A percentile compares a stretch with the other conserved stretches of the same genome.
phyloP scores from a whole-genome alignment of 768 basidiomycete species.

The Leccinum variicolor region DNA sequence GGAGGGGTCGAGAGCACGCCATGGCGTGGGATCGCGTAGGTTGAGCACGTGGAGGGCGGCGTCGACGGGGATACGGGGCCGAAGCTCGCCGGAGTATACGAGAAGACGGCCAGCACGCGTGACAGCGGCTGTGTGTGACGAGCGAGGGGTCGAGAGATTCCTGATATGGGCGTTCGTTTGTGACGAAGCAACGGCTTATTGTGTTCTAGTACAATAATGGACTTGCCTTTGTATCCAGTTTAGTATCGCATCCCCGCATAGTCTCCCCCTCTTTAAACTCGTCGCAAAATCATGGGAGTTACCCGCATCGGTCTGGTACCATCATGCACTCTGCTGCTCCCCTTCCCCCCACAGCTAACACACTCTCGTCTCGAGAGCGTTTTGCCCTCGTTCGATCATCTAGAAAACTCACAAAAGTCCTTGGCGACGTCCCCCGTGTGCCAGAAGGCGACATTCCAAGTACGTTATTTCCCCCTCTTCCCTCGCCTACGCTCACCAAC shows the following conservation, averaged over 20 bases:
- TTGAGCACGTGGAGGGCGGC: slow-evolving; percentile 27
- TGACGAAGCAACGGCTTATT: neutral
- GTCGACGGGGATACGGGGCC: slow-evolving; percentile 41
- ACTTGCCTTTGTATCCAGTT: slow-evolving; percentile 21
- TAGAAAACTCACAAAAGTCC: slow-evolving; percentile 55
- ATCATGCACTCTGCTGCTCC: slow-evolving; percentile 8
- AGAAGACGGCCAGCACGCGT: slow-evolving; percentile 26
- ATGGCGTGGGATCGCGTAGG: slow-evolving; percentile 16
- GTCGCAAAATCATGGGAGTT: neutral
- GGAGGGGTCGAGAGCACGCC: slow-evolving; percentile 18
- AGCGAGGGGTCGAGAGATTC: slow-evolving; percentile 29
- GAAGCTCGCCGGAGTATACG: slow-evolving; percentile 43
- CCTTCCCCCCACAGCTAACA: slow-evolving; percentile 57
- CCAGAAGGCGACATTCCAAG: slow-evolving; percentile 34
- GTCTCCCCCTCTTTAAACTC: slow-evolving; percentile 12
- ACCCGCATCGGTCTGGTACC: slow-evolving; percentile 24
- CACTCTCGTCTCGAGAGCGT: slow-evolving; percentile 49
- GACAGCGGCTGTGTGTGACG: slow-evolving; percentile 40
- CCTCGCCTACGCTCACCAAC: neutral
- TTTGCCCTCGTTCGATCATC: slow-evolving; percentile 53
- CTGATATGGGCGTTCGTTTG: neutral
- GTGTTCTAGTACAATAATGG: slow-evolving; percentile 3
- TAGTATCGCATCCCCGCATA: slow-evolving; percentile 10
- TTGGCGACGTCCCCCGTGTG: slow-evolving; percentile 59
- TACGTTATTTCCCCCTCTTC: neutral